Base-by-base conservation (phyloP, 139 green algal genomes). In the Volvox reticuliferus region DNA sequence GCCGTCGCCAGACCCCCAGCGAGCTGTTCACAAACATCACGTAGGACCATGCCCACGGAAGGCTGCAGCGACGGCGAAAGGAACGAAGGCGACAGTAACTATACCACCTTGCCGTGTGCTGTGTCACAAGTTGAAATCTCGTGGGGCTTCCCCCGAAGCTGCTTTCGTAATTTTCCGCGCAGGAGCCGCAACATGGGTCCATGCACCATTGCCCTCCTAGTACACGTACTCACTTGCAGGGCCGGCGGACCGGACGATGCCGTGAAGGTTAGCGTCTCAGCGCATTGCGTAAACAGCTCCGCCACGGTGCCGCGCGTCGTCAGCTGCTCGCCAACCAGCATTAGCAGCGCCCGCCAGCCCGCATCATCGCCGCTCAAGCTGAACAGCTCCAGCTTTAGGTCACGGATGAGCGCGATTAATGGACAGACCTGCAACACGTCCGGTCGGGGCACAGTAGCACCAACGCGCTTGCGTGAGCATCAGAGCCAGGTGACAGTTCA, bases 321-420 rank as follows among this genome's bases (percentile, higher is more conserved):
- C 85, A 89, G 69, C 85, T 89, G 85, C 69, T 89, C 69, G 17
- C 85, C 85, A 69, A 89, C 69, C 85, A 82, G 68, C 17, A 24
- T 20, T 71, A 89, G 68, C 85, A 89, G 85, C 61, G 30, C 62
- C n/a, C 62, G 81, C 81, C 81, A 87, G 68, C 82, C 82, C n/a
- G 83, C 85, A 77, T 95, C 92, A 80, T 96, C 81, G 28, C 91
- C 79, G 32, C 91, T 89, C 65, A 97, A 92, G 26, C 89, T 89
- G 79, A 94, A 97, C 30, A 96, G 69, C 84, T 97, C 95, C 88
- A 97, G 85, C 62, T 94, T 92, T 44, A 97, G 83, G 21, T 94
- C 79, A 5, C 91, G 88, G 6, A 96, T 71, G 1, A 95, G 35
- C 1, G 80, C 65, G 33, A 95, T 90, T 76, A 97, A 93, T 0